Conservation (phyloP, 805 yeast genomes). For the Barnettozyma siamensis region DNA sequence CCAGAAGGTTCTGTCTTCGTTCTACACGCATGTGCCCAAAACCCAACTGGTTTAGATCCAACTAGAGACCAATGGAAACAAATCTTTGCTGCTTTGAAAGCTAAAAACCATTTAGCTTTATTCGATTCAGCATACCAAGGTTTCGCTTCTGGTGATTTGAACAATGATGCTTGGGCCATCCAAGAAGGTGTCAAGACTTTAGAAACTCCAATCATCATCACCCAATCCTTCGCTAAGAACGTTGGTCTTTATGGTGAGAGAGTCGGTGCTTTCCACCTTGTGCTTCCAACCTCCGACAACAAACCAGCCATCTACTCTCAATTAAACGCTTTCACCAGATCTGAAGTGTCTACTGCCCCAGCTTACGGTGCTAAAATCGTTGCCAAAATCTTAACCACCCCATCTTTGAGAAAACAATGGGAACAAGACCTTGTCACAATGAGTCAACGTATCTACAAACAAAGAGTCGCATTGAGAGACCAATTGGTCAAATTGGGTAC, state of each 20-base stretch:
- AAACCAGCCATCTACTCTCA: conserved; percentile 66
- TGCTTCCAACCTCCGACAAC: conserved; percentile 42
- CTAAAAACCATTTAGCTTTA: conserved; percentile 65
- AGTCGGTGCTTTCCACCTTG: conserved; percentile 85
- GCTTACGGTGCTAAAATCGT: conserved; percentile 94
- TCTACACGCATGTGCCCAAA: conserved; percentile 95
- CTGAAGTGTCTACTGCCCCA: conserved; percentile 91
- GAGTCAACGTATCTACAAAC: conserved; percentile 75
- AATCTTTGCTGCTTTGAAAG: conserved; percentile 57
- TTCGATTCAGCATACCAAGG: conserved; percentile 98
- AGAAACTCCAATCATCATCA: conserved; percentile 59
- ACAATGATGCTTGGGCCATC: conserved; percentile 77
- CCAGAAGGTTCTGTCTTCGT: conserved; percentile 73
- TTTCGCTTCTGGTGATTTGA: conserved; percentile 84
- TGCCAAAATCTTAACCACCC: conserved; percentile 60
- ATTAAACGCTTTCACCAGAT: conserved; percentile 66
- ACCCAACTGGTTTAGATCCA: conserved; percentile 97
- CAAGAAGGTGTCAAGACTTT: conserved; percentile 47
- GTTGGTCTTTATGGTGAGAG: conserved; percentile 98
- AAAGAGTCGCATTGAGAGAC: conserved; percentile 67
- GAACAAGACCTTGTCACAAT: conserved; percentile 73
- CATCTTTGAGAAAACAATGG: conserved; percentile 76
- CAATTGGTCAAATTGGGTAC: conserved; percentile 59
- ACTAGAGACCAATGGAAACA: conserved; percentile 71
- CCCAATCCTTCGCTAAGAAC: conserved; percentile 96